A percentile compares a stretch with the other conserved stretches of the same genome.
Evolutionary conservation across 208 protist genomes (phyloP).

Genomic region (Zelonia costaricensis): DNA sequence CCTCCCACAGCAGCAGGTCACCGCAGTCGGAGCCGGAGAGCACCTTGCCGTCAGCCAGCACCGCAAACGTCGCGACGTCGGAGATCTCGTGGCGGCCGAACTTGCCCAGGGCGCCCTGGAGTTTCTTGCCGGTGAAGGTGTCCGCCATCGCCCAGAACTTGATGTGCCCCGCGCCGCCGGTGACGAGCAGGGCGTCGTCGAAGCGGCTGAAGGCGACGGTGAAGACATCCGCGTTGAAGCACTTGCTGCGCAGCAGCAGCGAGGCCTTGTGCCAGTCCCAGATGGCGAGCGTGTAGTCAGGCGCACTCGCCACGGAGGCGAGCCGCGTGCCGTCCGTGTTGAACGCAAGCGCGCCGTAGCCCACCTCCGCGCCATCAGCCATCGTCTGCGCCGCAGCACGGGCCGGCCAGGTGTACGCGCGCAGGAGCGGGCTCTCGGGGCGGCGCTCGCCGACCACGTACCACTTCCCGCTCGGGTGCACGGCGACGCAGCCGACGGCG

Average conservation of each 20-base stretch:
- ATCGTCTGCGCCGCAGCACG: slow-evolving; percentile 60
- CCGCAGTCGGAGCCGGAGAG: slow-evolving; percentile 95
- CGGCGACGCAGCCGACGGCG: slow-evolving; percentile 61
- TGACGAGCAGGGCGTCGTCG: slow-evolving; percentile 92
- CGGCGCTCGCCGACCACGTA: slow-evolving; percentile 89
- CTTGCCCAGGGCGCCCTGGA: slow-evolving; percentile 97
- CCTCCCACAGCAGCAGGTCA: slow-evolving; percentile 97
- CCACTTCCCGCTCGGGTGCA: slow-evolving; percentile 65
- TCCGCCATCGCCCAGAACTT: slow-evolving; percentile 98
- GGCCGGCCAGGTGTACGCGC: slow-evolving; percentile 85
- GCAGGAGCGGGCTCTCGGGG: slow-evolving; percentile 53
- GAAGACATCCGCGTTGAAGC: slow-evolving; percentile 95
- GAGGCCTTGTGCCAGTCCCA: slow-evolving; percentile 94
- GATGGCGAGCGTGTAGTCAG: slow-evolving; percentile 96
- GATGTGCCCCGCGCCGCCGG: slow-evolving; percentile 95
- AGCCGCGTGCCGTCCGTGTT: slow-evolving; percentile 85
- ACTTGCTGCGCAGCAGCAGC: slow-evolving; percentile 95
- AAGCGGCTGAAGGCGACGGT: slow-evolving; percentile 93
- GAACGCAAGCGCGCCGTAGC: slow-evolving; percentile 91
- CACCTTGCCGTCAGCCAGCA: slow-evolving; percentile 95
- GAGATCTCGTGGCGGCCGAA: slow-evolving; percentile 98
- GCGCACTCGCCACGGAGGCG: slow-evolving; percentile 93
- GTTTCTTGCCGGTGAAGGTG: slow-evolving; percentile 98
- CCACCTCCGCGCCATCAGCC: slow-evolving; percentile 72
- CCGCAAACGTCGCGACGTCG: slow-evolving; percentile 93